phyloP scores from a whole-genome alignment of 345 rosid genomes.

The Euphorbia lathyris region DNA sequence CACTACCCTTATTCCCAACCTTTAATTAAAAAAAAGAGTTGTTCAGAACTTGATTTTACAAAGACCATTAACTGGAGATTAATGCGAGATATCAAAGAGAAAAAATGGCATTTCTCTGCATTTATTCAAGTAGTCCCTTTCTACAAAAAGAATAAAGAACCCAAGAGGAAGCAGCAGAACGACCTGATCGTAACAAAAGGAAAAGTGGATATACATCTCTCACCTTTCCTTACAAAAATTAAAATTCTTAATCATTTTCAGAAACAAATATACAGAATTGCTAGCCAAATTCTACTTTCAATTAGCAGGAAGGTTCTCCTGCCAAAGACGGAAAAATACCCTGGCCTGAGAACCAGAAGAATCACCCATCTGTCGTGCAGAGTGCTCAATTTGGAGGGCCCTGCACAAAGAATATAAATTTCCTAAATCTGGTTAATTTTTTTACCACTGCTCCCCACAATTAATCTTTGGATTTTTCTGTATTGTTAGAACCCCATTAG shows the following conservation, averaged over 20 bases:
- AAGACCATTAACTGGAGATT: too few relatives aligned
- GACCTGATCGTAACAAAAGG: conserved; percentile 14
- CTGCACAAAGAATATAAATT: conserved; percentile 57
- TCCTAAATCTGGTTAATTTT: conserved; percentile 46
- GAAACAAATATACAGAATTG: conserved; percentile 34
- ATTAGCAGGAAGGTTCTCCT: conserved; percentile 45
- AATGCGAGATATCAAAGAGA: neutral
- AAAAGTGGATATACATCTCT: conserved; percentile 25
- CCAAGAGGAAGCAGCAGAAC: conserved; percentile 39
- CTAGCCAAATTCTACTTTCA: conserved; percentile 36
- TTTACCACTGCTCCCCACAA: conserved; percentile 41
- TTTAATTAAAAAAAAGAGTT: too few relatives aligned
- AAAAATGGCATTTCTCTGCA: conserved; percentile 22
- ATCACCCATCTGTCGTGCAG: conserved; percentile 40
- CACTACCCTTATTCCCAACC: too few relatives aligned
- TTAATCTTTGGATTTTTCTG: conserved; percentile 30
- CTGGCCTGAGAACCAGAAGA: conserved; percentile 54
- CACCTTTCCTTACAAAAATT: conserved; percentile 27
- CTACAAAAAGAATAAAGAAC: conserved; percentile 46
- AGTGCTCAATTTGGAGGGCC: conserved; percentile 32
- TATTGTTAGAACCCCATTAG: conserved; percentile 52
- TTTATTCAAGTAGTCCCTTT: conserved; percentile 32
- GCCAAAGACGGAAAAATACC: conserved; percentile 47
- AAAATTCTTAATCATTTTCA: conserved; percentile 6
- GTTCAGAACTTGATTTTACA: too few relatives aligned